Evolutionary conservation across 441 rosid genomes (phyloP), one percentile per base, ranked within the genome.

Genomic region (Caryocar brasiliense): DNA sequence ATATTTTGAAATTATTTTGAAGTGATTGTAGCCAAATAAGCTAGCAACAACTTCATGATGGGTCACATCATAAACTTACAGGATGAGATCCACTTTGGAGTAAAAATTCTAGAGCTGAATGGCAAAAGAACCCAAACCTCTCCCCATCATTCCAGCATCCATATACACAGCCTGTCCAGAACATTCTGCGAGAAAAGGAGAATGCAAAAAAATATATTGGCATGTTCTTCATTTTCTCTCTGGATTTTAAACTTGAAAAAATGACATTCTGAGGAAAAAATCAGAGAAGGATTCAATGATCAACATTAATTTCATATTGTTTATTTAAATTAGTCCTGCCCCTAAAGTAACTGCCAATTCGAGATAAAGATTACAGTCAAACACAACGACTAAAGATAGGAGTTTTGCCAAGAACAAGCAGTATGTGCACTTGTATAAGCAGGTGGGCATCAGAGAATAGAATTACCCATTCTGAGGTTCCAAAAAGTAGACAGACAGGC

Each of bases 101-200:
- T 59, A 88, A 83, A 64, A 83, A 92, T 63, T 92, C 99, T 35
- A 92, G 87, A 52, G 99, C 97, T 6, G 97, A 89, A 48, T 85
- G 96, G 72, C 97, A 88, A 66, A 92, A 92, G 77, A 85, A 88
- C 40, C 79, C 87, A 63, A 87, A 87, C 59, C 98, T 80, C 72
- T 74, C 76, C 42, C 83, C 89, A 71, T 92, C 96, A 67, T 92
- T 81, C 35, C 61, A 59, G 61, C 86, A 61, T 52, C 96, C 98
- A 61, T 92, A 92, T 40, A 87, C 56, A 59, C 92, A 80, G 7
- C 96, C 94, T 55, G 65, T 62, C 73, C 22, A 15, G 50, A 92
- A 81, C 64, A 87, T 67, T 44, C 98, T 92, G 78, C 62, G 47
- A 59, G 44, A 46, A 52, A n/a, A n/a, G n/a, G 27, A 47, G 50